Conservation (phyloP, 441 rosid species). For the Adansonia gregorii region DNA sequence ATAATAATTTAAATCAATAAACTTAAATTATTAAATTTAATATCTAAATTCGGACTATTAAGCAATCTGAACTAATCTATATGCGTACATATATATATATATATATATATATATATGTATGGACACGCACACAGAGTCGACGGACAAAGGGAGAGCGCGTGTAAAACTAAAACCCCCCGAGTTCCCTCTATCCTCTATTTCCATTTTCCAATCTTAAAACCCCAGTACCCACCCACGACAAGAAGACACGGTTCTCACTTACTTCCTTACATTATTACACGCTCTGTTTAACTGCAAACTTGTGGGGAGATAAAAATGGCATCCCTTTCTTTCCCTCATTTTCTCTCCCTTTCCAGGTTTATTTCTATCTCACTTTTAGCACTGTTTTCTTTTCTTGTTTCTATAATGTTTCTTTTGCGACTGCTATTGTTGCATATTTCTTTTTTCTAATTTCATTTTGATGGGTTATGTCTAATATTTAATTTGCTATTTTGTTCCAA, state of each 20-base stretch:
- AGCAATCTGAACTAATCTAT: no score
- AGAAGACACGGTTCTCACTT: not conserved
- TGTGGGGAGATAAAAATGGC: conserved; percentile 43
- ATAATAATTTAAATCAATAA: no score
- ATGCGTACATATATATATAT: no score
- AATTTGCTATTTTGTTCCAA: not conserved
- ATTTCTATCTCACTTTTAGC: conserved; percentile 1
- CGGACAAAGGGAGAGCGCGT: not conserved
- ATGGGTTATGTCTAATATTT: not conserved
- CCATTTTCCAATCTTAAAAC: conserved; percentile 14
- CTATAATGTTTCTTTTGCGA: not conserved
- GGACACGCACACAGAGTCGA: not conserved
- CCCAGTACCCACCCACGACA: not conserved
- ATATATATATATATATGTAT: no score
- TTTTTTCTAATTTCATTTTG: not conserved
- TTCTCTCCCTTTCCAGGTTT: conserved; percentile 69
- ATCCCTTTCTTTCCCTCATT: conserved; percentile 65
- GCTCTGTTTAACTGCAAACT: conserved; percentile 7
- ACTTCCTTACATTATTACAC: not conserved
- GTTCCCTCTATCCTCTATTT: not conserved
- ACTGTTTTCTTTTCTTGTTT: conserved; percentile 2
- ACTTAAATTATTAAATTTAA: no score
- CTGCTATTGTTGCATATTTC: not conserved
- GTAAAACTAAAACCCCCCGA: not conserved
- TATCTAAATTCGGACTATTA: no score